Conservation (phyloP, 768 basidiomycete species). For the Tylopilus sp. region DNA sequence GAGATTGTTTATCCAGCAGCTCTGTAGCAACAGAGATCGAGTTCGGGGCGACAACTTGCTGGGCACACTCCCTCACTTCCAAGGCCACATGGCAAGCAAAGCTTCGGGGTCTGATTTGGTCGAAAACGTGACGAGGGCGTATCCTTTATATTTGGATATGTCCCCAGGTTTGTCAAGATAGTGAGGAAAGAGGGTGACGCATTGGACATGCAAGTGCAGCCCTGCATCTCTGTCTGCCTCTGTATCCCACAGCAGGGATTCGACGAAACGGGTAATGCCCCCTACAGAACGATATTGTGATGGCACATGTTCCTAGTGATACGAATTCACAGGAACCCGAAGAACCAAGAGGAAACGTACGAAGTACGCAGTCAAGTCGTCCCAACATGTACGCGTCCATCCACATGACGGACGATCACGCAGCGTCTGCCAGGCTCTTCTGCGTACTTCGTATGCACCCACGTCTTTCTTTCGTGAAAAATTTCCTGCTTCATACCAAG, state of each 20-base stretch:
- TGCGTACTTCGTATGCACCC: too few species aligned
- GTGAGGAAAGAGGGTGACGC: slow-evolving; percentile 57
- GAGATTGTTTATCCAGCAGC: too few species aligned
- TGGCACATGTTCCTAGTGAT: too few species aligned
- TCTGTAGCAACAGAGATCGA: too few species aligned
- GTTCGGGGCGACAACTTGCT: too few species aligned
- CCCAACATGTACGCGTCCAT: slow-evolving; percentile 52
- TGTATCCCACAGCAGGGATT: too few species aligned
- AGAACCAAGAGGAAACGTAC: slow-evolving; percentile 44
- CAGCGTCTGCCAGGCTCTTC: slow-evolving; percentile 31
- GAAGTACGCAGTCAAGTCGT: slow-evolving; percentile 60
- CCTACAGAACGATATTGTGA: slow-evolving; percentile 46
- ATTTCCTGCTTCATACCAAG: slow-evolving; percentile 34
- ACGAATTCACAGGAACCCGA: too few species aligned
- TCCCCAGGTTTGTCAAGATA: slow-evolving; percentile 56
- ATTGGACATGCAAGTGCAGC: slow-evolving; percentile 40
- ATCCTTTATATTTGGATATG: slow-evolving; percentile 64
- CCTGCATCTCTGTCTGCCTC: too few species aligned
- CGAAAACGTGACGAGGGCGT: slow-evolving; percentile 64
- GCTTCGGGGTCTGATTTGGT: slow-evolving; percentile 35
- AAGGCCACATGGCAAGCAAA: slow-evolving; percentile 58
- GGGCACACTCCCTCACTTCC: slow-evolving; percentile 25
- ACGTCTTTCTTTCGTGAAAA: slow-evolving; percentile 29
- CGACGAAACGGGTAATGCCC: too few species aligned
- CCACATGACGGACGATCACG: slow-evolving; percentile 20